Evolutionary conservation across 2,329 filamentous ascomycete species (phyloP), one percentile per base, ranked within the genome.

Genomic region (Dendrostoma leiphaemia): DNA sequence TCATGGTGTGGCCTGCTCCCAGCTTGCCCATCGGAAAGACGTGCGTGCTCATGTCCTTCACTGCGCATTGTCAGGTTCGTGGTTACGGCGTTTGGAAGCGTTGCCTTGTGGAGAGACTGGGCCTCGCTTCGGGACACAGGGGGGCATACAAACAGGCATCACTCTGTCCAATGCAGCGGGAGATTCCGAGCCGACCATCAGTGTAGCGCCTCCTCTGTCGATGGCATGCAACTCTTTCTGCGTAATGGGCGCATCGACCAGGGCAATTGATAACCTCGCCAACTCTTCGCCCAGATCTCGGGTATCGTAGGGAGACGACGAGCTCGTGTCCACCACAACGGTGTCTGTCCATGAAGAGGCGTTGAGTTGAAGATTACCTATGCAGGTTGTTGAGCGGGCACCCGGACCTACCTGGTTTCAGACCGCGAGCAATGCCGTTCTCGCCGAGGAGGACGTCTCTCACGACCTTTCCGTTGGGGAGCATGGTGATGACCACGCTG

Each of bases 21-120:
- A 48, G 34, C 34, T 40, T 48, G 23, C 46, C 46, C 46, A 40
- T 48, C 13, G 34, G 19, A 17, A 48, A 48, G 8, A 48, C 32
- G 13, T 48, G 26, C 9, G 12, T 37, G 34, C 32, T 48, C 32
- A 48, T 48, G 9, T 40, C 46, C 17, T 29, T 40, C 8, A 48
- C n/a, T n/a, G n/a, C n/a, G n/a, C n/a, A n/a, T n/a, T n/a, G n/a
- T n/a, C n/a, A n/a, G n/a, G n/a, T n/a, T n/a, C n/a, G n/a, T n/a
- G n/a, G n/a, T n/a, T n/a, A n/a, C n/a, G n/a, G n/a, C n/a, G n/a
- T n/a, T n/a, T n/a, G n/a, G n/a, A n/a, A n/a, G n/a, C n/a, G n/a
- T n/a, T n/a, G n/a, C n/a, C n/a, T n/a, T n/a, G n/a, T n/a, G n/a
- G n/a, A n/a, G n/a, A n/a, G n/a, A n/a, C n/a, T n/a, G n/a, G n/a